Base-by-base conservation (phyloP, 495 filamentous ascomycete genomes). In the Penicillium silybi region DNA sequence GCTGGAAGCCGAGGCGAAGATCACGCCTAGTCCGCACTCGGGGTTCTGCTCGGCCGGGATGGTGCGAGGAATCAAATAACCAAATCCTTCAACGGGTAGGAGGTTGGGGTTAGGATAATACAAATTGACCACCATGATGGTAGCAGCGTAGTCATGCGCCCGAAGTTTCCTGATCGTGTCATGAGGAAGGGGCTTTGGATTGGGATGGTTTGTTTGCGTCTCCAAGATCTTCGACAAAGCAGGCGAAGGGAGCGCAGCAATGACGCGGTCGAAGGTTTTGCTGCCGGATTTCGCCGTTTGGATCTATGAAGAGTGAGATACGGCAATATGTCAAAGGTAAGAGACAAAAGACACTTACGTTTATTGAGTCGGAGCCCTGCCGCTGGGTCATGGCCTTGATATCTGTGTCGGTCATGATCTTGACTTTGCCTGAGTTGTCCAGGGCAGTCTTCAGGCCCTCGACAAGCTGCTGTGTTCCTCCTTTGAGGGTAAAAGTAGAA, bases 51-150 rank as follows among this genome's bases (percentile, higher is more conserved):
- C 78, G 48, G 68, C 73, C 0, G 86, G 80, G 2, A 95, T 74
- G 20, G 84, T 81, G 49, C 80, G 80, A 1, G 88, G 88, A 35
- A 98, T 85, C 20, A 98, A 81, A 65, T 97, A 97, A 35, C 93
- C 93, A 63, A 97, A 95, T 37, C 95, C 93, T 29, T 71, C 68
- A 13, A 80, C 74, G 3, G 74, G 77, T 19, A 90, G 73, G 27
- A 95, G 69, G 18, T 82, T 58, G 2, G 85, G 80, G 19, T 80
- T 76, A 5, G 72, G 64, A 62, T 84, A 99, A 76, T 85, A 97
- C 18, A 99, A 77, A 68, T 97, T 97, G 38, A 97, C 86, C 4
- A 91, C 86, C 83, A 88, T 90, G 38, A 95, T 90, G 8, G 87
- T 92, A 13, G 89, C 86, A 18, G 87, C 80, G 45, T 80, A 78